Evolutionary conservation across 768 basidiomycete species (phyloP), one percentile per base, ranked within the genome.

Genomic region (Leccinum pellstonianum): DNA sequence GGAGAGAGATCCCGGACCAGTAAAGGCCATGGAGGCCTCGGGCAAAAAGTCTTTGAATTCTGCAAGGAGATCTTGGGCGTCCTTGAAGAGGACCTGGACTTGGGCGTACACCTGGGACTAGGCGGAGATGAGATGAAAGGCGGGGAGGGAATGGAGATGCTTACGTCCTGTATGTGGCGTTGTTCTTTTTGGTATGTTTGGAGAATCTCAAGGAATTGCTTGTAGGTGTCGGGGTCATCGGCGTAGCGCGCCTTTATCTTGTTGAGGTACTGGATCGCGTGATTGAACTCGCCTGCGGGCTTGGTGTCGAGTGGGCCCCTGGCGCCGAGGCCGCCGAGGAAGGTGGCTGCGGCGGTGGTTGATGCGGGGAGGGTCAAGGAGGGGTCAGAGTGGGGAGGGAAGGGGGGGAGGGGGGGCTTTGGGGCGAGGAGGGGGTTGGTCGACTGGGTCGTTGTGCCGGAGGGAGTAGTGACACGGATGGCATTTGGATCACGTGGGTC

Each of bases 231-330:
- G n/a, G 90, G 86, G 60, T 97, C 94, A 64, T 90, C 86, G 11
- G 84, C 76, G 74, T 89, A 98, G 21, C 95, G 87, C 17, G 86
- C 87, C 77, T 98, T 98, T 80, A 99, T 98, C 80, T 95, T 96
- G 83, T 97, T 98, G 67, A 99, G 87, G 73, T 95, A 99, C 67
- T 93, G 87, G 63, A 98, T 98, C 14, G 97, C 97, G 68, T 96
- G 89, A 73, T 90, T 88, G 77, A 94, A 97, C 69, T 98, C 88
- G 60, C 80, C 83, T 11, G 80, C 72, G 12, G 83, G 79, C 56
- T 82, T 83, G 62, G 77, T 76, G 63, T 85, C 84, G 41, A 79
- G 75, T 15, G 78, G 72, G 46, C 79, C 78, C 65, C 77, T 80
- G 62, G 78, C 77, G 59, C 73, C 82, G 62, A 88, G 77, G 52